These are phyloP conservation scores for Pseudocercospora vitis DNA, from an alignment of 2,329 filamentous ascomycete species.

Conservation along the genomic window DNA sequence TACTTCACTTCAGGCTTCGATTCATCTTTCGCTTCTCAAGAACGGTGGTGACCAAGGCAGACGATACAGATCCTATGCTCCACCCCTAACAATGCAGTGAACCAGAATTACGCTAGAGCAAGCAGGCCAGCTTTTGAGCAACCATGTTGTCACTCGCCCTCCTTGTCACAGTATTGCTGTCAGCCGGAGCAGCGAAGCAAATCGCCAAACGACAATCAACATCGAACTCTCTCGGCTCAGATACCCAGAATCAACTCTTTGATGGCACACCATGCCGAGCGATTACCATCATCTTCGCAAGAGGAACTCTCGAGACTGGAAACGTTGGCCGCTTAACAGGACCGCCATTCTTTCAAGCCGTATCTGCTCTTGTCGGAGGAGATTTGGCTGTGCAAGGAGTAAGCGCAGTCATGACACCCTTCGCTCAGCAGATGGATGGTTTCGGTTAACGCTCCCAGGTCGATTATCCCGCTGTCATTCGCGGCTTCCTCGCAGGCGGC, in stretches of 20 bases:
- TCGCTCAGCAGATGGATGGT: neutral
- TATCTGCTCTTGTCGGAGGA: slow-evolving; percentile 39
- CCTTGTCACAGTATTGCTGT: neutral
- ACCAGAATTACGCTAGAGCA: neutral
- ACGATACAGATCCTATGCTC: neutral
- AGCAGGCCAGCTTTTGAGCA: neutral
- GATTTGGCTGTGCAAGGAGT: slow-evolving; percentile 56
- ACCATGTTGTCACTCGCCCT: neutral
- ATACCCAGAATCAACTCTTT: slow-evolving; percentile 17
- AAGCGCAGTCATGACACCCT: neutral
- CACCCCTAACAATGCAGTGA: neutral
- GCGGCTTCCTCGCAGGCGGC: slow-evolving; percentile 20
- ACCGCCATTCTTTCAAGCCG: slow-evolving; percentile 50
- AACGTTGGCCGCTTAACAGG: slow-evolving; percentile 56
- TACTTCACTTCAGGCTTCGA: too few relatives aligned
- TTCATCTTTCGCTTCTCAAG: too few relatives aligned
- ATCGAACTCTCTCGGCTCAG: neutral
- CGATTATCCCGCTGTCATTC: slow-evolving; percentile 13
- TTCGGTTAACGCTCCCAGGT: neutral
- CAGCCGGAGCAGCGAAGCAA: neutral
- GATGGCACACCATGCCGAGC: slow-evolving; percentile 27
- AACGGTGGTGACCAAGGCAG: too few relatives aligned
- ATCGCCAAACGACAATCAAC: neutral
- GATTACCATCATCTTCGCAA: slow-evolving; percentile 57
- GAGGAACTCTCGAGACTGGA: slow-evolving; percentile 54